Evolutionary conservation across 2,329 filamentous ascomycete species (phyloP).

Genomic region (Fusarium agapanthi): DNA sequence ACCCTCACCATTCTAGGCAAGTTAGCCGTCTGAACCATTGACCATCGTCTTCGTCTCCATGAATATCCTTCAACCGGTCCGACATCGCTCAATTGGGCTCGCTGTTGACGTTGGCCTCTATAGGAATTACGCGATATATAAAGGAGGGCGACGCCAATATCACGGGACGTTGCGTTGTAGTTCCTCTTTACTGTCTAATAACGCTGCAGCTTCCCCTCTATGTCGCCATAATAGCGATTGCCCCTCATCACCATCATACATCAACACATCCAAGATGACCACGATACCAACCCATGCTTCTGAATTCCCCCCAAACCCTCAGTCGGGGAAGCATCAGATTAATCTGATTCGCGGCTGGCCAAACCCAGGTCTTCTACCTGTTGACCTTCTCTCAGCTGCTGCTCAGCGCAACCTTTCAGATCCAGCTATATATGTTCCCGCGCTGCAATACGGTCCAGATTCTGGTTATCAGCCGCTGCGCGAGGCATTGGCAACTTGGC

Average conservation of each 20-base stretch:
- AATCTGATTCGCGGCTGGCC: constrained; percentile 78
- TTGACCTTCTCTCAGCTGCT: constrained; percentile 67
- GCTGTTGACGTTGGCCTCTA: neutral
- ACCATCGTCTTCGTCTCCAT: constrained; percentile 12
- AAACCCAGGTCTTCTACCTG: constrained; percentile 69
- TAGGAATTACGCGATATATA: neutral
- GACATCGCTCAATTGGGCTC: constrained; percentile 33
- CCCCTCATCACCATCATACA: constrained; percentile 4
- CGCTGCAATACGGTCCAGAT: constrained; percentile 83
- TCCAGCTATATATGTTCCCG: constrained; percentile 65
- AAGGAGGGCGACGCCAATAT: neutral
- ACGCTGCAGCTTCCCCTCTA: neutral
- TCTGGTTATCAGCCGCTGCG: constrained; percentile 76
- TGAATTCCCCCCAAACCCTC: constrained; percentile 29
- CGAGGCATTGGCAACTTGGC: constrained; percentile 74
- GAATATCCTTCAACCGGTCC: constrained; percentile 23
- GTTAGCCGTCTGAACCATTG: constrained; percentile 3
- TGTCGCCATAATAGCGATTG: neutral
- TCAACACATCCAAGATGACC: neutral
- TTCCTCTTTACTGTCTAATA: neutral
- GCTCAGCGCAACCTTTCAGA: constrained; percentile 69
- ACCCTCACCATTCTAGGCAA: neutral
- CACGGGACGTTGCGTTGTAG: neutral
- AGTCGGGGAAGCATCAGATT: constrained; percentile 56
- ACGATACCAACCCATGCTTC: constrained; percentile 21